Base-by-base conservation (phyloP, 176 grass and related monocot genomes). In the Musa schizocarpa region DNA sequence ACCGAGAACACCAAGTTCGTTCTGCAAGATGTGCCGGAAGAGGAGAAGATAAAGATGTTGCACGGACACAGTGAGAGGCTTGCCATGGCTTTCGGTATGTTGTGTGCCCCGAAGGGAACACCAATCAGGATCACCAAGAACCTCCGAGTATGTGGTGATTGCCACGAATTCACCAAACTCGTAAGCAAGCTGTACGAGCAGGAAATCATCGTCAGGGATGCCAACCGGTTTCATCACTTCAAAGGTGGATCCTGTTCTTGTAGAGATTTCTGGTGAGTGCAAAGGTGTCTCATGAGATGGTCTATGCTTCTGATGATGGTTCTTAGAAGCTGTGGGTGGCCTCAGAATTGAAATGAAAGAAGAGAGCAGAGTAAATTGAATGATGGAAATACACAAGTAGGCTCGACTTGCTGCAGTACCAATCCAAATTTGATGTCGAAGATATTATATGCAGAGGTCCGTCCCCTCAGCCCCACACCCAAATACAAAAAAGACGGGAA, bases 191-290 rank as follows among this genome's bases (percentile, higher is more conserved):
- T 84, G 2, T 92, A 81, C 12, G 81, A 77, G 9, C 80, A 81
- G 49, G 83, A 92, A 2, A 86, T 92, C 3, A 73, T 88, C 25
- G 86, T 92, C 71, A 76, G 89, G 52, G 89, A 88, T 53, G 78
- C 83, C 63, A 92, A 92, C 66, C 80, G 89, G 53, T 92, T 92
- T 82, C 89, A 92, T 74, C 89, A 88, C 74, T 92, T 92, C 81
- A 88, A 54, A 80, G 81, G 68, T 9, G 89, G 89, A 8, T 79
- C 11, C 26, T 92, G 89, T 82, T 92, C 89, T 24, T 92, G 89
- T 16, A 79, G 79, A 14, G 83, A 88, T 58, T 86, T 84, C 72
- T 92, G 86, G 89, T 24, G 24, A 24, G 24, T 24, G 0, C 24
- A 24, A 24, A 24, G 24, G 24, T 24, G 24, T 24, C 24, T 24